A percentile compares a stretch with the other conserved stretches of the same genome.
Conservation (phyloP, 2,329 filamentous ascomycete genomes). For the Stagonosporopsis tanaceti region DNA sequence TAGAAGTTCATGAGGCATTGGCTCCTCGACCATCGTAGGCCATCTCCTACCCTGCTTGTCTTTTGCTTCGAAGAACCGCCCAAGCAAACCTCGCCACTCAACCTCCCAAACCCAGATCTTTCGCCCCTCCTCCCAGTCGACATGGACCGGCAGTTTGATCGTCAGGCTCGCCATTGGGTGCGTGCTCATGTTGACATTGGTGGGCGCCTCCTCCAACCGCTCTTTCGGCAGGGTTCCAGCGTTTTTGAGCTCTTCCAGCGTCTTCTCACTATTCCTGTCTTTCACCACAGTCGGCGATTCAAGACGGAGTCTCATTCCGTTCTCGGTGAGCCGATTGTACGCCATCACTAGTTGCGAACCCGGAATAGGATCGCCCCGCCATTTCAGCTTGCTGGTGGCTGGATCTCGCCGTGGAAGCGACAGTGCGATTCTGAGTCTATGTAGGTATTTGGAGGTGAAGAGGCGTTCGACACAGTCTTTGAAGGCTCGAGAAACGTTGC, state of each 20-base stretch:
- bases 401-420: constrained; percentile 33
- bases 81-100: constrained; percentile 30
- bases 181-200: constrained; percentile 28
- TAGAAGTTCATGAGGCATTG: not conserved
- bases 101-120: constrained; percentile 33
- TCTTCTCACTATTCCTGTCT: constrained; percentile 9
- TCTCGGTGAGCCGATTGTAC: constrained; percentile 10
- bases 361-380: constrained; percentile 22
- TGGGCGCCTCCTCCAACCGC: constrained; percentile 27
- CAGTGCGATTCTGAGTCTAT: constrained; percentile 20
- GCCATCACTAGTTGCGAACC: constrained; percentile 21
- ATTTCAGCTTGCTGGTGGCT: constrained; percentile 22
- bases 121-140: constrained; percentile 28
- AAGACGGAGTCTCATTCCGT: constrained; percentile 12
- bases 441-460: constrained; percentile 27
- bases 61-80: constrained; percentile 28
- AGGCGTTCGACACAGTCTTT: constrained; percentile 29
- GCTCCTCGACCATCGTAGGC: not conserved
- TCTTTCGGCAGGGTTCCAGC: constrained; percentile 21
- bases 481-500: constrained; percentile 25
- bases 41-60: constrained; percentile 10
- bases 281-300: constrained; percentile 19
- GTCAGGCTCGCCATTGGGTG: constrained; percentile 23
- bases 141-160: constrained; percentile 14
- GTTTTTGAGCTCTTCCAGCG: constrained; percentile 24